Base-by-base conservation (phyloP, 1,284 basidiomycete genomes). In the Testicularia cyperi region DNA sequence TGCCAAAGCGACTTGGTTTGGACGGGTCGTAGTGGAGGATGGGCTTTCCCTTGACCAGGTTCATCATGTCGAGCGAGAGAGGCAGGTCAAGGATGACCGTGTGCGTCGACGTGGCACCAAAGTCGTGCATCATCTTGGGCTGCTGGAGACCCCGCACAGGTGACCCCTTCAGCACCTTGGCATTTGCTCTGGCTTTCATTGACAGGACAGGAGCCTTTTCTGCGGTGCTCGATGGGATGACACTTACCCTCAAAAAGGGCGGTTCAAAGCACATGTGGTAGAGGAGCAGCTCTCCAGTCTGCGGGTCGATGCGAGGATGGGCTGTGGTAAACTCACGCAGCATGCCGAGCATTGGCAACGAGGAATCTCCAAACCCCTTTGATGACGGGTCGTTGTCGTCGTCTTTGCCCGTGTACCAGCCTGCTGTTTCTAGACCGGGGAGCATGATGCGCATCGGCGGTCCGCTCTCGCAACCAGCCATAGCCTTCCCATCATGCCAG, bases 81-180 rank as follows among this genome's bases (percentile, higher is more conserved):
- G 80, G 81, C 4, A 80, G 74, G 60, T 81, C 81, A 58, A 82
- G 73, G 32, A 81, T 70, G 42, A 81, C 70, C 2, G 80, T 79
- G 15, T 54, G 37, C 0, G 77, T 77, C 12, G 74, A 68, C 0
- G 79, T 79, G 5, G 74, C 78, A 16, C 75, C 80, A 60, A 81
- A 80, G 64, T 82, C 81, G 65, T 81, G 80, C 80, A 81, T 81
- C 78, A 81, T 78, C 65, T 73, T 71, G 14, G 77, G 74, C 19
- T 73, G 68, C 5, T 52, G 38, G 27, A 74, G 31, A 8, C 67
- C 74, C 9, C 55, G 56, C 4, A 75, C 67, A 5, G 62, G 30
- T 10, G 53, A 37, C n/a, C 66, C 70, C 13, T 69, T 55, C 25
- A 72, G 29, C 24, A 46, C 44, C 22, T 52, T 49, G 19, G 44